Base-by-base conservation (phyloP, 768 basidiomycete genomes). In the Thelephora ganbajun region DNA sequence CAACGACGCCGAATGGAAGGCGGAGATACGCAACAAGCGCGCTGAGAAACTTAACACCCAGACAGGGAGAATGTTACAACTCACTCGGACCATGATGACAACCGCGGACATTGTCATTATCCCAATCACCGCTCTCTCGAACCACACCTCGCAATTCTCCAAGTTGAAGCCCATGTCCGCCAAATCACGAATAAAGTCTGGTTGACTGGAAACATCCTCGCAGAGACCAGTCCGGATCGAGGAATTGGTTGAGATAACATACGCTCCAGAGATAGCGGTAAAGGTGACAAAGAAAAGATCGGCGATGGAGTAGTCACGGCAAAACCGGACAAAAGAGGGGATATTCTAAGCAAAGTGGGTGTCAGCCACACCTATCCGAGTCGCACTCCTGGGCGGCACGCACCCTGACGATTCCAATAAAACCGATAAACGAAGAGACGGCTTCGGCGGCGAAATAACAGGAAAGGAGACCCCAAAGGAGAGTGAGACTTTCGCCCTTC, bases 141-240 rank as follows among this genome's bases (percentile, higher is more conserved):
- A 71, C 80, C 81, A 85, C 49, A 73, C 70, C 57, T 89, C 86
- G 59, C 87, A 89, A 53, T 86, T 85, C 63, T 88, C 85, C 37
- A 83, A 62, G 55, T 72, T 83, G 55, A 88, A 67, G 0, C 84
- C 85, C 57, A 82, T 71, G 57, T 83, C 80, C 44, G 73, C 69
- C 63, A 85, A 62, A 53, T 76, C 77, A 7, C 77, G 76, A 63
- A 87, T 71, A 36, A 88, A 66, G 58, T 87, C 84, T 14, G 84
- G 80, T 47, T 86, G 80, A 44, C 77, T 71, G 3, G 82, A 80
- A 22, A 87, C 65, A 55, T 83, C 79, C 54, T 87, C 84, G 64
- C 86, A 89, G 2, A 84, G 62, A 14, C 69, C 70, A 1, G 79
- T 68, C 30, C 81, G 74, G 26, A 76, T 66, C 13, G 72, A 66